phyloP scores from a whole-genome alignment of 805 yeast genomes.

The Schwanniomyces vanrijiae region DNA sequence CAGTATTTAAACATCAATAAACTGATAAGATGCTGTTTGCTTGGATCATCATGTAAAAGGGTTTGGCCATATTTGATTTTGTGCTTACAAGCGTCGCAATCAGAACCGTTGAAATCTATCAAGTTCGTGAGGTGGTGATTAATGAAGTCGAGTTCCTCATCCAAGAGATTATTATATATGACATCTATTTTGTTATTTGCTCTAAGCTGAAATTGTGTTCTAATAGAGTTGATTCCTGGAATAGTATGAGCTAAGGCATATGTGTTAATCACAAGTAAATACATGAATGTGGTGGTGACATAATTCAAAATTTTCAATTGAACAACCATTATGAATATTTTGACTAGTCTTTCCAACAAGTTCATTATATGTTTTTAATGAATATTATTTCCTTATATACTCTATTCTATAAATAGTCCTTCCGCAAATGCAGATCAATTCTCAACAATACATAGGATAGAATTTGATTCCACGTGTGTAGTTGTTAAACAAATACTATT shows the following conservation, averaged over 20 bases:
- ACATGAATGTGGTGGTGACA: not conserved
- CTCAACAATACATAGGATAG: not conserved
- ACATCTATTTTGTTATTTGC: slow-evolving; percentile 22
- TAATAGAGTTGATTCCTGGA: slow-evolving; percentile 24
- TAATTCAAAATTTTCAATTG: not conserved
- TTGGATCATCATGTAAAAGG: slow-evolving; percentile 27
- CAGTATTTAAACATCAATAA: slow-evolving; percentile 38
- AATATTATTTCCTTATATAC: not conserved
- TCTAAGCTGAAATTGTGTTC: slow-evolving; percentile 20
- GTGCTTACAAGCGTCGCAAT: slow-evolving; percentile 37
- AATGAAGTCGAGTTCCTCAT: slow-evolving; percentile 28
- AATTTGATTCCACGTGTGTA: not conserved
- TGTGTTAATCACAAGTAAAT: not conserved
- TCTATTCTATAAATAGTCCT: not conserved
- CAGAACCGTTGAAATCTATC: slow-evolving; percentile 29
- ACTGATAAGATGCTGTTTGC: slow-evolving; percentile 33
- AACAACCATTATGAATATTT: not conserved
- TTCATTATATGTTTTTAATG: no score
- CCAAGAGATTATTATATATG: slow-evolving; percentile 23
- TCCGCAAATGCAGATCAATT: not conserved
- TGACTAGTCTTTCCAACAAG: no score
- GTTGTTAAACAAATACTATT: no score
- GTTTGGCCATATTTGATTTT: slow-evolving; percentile 28
- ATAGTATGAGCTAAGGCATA: slow-evolving; percentile 12
- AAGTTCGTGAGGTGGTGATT: slow-evolving; percentile 25